Evolutionary conservation across 2,329 filamentous ascomycete genomes (phyloP).

Genomic region (Zymoseptoria passerinii): DNA sequence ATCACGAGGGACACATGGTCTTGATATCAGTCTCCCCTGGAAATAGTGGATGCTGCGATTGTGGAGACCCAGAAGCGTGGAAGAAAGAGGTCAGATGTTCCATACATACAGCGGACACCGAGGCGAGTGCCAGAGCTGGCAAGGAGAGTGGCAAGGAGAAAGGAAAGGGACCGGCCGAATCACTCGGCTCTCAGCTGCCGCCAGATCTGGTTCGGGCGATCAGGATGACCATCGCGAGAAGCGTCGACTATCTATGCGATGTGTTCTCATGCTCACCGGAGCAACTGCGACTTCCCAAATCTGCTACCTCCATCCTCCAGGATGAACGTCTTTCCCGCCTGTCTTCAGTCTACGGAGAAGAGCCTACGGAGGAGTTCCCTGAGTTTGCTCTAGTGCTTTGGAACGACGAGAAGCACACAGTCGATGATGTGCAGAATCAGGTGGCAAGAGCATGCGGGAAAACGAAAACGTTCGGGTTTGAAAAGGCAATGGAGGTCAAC

Average conservation of each 20-base stretch:
- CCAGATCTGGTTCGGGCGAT: constrained; percentile 69
- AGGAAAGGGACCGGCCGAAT: constrained; percentile 28
- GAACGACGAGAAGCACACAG: constrained; percentile 98
- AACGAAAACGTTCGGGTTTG: constrained; percentile 57
- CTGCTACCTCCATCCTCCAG: constrained; percentile 65
- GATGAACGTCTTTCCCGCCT: constrained; percentile 78
- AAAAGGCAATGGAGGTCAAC: constrained; percentile 80
- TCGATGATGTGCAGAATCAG: constrained; percentile 81
- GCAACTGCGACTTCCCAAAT: constrained; percentile 80
- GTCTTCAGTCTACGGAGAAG: constrained; percentile 55
- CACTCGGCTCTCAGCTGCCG: constrained; percentile 45
- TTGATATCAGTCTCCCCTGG: constrained; percentile 79
- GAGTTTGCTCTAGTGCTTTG: constrained; percentile 84
- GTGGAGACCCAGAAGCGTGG: constrained; percentile 94
- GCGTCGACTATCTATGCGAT: constrained; percentile 92
- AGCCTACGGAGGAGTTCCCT: constrained; percentile 50
- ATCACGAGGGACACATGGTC: constrained; percentile 89
- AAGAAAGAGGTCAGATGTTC: constrained; percentile 78
- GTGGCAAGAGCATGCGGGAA: constrained; percentile 81
- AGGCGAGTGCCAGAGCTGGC: constrained; percentile 8
- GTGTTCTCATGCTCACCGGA: constrained; percentile 97
- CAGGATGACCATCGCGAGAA: constrained; percentile 73
- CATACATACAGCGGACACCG: constrained; percentile 60
- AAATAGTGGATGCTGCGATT: constrained; percentile 95
- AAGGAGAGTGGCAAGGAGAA: constrained; percentile 50